phyloP scores from a whole-genome alignment of 1,284 basidiomycete species.

The Boletus calvinii region DNA sequence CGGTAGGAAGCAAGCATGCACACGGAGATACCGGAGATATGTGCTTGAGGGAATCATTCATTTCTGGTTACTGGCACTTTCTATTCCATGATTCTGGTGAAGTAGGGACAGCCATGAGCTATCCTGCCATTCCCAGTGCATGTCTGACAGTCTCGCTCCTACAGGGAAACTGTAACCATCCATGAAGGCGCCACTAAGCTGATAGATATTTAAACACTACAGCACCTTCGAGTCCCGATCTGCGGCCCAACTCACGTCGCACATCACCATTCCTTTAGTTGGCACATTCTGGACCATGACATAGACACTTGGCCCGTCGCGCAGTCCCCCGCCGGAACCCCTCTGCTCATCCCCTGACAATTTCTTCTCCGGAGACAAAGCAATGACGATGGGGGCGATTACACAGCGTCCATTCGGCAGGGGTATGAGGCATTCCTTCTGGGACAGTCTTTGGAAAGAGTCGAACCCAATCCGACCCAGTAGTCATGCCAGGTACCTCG shows the following conservation, averaged over 20 bases:
- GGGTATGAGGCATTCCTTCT: too few relatives aligned
- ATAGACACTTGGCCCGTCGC: constrained; percentile 19
- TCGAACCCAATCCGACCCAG: too few relatives aligned
- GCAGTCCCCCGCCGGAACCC: constrained; percentile 9
- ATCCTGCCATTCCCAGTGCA: too few relatives aligned
- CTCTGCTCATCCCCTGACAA: constrained; percentile 18
- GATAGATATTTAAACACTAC: neutral
- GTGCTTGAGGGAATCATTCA: too few relatives aligned
- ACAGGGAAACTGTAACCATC: neutral
- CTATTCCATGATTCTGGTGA: too few relatives aligned
- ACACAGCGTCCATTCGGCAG: neutral
- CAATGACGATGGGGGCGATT: neutral
- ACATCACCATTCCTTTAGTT: neutral
- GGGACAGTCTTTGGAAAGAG: too few relatives aligned
- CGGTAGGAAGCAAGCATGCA: too few relatives aligned
- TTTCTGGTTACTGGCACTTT: too few relatives aligned
- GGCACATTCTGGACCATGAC: neutral
- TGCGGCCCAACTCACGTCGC: neutral
- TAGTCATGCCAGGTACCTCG: too few relatives aligned
- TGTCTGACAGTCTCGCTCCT: too few relatives aligned
- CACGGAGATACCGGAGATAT: too few relatives aligned
- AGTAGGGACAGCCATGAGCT: too few relatives aligned
- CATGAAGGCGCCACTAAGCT: neutral
- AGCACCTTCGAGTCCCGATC: neutral
- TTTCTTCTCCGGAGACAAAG: constrained; percentile 14